These are phyloP conservation scores for Podospora appendiculata DNA, from an alignment of 495 filamentous ascomycete genomes.

Conservation along the genomic window DNA sequence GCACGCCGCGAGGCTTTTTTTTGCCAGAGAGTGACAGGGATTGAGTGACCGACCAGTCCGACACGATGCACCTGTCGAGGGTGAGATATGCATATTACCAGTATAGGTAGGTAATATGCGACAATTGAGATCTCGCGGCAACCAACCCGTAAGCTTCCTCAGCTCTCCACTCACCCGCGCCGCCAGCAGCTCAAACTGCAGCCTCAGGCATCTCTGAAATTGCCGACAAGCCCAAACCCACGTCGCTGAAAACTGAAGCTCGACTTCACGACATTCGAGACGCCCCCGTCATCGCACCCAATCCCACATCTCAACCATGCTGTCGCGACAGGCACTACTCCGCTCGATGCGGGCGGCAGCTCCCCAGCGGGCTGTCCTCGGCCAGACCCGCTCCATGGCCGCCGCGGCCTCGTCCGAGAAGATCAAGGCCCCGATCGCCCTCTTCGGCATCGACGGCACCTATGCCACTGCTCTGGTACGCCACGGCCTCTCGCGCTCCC, in stretches of 20 bases:
- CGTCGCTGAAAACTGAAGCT: conserved; percentile 28
- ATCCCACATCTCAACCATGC: conserved; percentile 43
- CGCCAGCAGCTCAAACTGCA: neutral
- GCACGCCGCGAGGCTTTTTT: too few relatives aligned
- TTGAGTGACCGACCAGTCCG: too few relatives aligned
- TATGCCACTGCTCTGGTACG: conserved; percentile 97
- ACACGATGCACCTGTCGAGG: too few relatives aligned
- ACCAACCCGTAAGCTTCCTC: too few relatives aligned
- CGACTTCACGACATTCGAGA: conserved; percentile 26
- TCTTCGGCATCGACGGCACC: conserved; percentile 95
- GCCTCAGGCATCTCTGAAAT: conserved; percentile 26
- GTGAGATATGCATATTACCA: too few relatives aligned
- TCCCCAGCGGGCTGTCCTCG: conserved; percentile 36
- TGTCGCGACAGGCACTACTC: conserved; percentile 53
- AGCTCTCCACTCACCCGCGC: too few relatives aligned
- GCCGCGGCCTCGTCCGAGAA: conserved; percentile 57
- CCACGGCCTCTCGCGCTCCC: conserved; percentile 10
- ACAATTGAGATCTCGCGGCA: too few relatives aligned
- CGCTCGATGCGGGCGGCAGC: conserved; percentile 50
- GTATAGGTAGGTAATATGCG: too few relatives aligned
- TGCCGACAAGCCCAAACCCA: conserved; percentile 26
- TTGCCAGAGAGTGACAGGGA: too few relatives aligned
- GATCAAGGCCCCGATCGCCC: conserved; percentile 75
- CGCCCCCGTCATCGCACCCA: conserved; percentile 23
- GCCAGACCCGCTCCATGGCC: conserved; percentile 63